These are phyloP conservation scores for Effrenium voratum DNA, from an alignment of 73 alveolate species.

Conservation along the genomic window DNA sequence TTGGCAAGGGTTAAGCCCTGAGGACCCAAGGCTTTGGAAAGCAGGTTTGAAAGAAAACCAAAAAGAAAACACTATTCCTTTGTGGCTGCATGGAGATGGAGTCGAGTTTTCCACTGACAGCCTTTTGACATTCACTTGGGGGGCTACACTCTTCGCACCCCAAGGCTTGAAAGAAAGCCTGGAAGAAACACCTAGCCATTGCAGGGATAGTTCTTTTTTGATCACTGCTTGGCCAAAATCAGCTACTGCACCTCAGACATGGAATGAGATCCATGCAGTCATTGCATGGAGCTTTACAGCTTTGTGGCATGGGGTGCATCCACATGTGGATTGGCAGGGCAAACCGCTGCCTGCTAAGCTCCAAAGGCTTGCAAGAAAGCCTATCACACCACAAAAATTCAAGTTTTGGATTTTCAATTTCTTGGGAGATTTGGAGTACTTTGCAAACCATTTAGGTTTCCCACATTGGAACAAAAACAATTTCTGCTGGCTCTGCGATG, in stretches of 20 bases:
- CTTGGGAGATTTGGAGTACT: background rate
- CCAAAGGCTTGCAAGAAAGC: conserved; percentile 51
- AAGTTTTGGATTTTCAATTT: background rate
- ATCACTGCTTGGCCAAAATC: conserved; percentile 25
- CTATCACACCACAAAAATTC: background rate
- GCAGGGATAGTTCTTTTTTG: background rate
- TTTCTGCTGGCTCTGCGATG: background rate
- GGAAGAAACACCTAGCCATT: background rate
- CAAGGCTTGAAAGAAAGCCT: conserved; percentile 35
- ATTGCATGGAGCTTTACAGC: background rate
- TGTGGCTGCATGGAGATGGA: conserved; percentile 20
- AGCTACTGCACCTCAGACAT: background rate
- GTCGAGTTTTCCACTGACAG: background rate
- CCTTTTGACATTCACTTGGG: background rate
- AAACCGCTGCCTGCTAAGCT: background rate
- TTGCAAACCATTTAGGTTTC: background rate
- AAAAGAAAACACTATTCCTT: background rate
- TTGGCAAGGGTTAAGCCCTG: background rate
- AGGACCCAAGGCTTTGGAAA: background rate
- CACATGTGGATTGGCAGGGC: conserved; percentile 1
- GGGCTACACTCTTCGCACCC: background rate
- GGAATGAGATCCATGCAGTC: background rate
- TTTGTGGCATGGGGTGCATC: background rate
- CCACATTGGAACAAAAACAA: background rate
- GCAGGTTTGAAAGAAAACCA: conserved; percentile 15